phyloP scores from a whole-genome alignment of 2,329 filamentous ascomycete species.

The Aspergillus texensis region DNA sequence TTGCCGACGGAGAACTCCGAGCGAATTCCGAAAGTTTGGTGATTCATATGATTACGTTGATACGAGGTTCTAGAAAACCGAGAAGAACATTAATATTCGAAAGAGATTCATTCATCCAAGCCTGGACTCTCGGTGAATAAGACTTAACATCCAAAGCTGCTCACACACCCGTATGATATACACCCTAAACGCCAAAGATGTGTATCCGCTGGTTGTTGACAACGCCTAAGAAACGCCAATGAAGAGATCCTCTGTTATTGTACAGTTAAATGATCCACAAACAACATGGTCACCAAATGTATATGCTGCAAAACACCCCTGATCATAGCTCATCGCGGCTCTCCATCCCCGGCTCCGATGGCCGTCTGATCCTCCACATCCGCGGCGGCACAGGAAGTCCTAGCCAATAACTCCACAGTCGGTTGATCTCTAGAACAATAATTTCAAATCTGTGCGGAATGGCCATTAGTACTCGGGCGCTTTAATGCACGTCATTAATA shows the following conservation, averaged over 20 bases:
- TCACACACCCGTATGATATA: conserved; percentile 1
- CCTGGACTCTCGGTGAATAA: not conserved
- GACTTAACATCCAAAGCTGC: not conserved
- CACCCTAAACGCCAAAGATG: conserved; percentile 11
- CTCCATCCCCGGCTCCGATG: conserved; percentile 28
- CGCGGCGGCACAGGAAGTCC: conserved; percentile 62
- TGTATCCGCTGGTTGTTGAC: conserved; percentile 1
- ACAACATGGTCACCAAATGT: not conserved
- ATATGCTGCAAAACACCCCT: conserved; percentile 2
- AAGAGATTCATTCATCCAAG: not conserved
- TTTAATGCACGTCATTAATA: not conserved
- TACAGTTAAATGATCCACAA: conserved; percentile 4
- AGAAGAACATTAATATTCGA: not conserved
- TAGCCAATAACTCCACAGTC: conserved; percentile 65
- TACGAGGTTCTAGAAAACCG: not conserved
- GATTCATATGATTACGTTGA: not conserved
- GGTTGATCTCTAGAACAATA: conserved; percentile 54
- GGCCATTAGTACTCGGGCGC: not conserved
- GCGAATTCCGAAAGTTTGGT: not conserved
- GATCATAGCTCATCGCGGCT: conserved; percentile 46
- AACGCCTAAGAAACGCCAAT: conserved; percentile 4
- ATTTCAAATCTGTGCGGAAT: conserved; percentile 51
- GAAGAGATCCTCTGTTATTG: conserved; percentile 5
- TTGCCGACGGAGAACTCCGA: conserved; percentile 14
- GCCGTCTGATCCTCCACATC: conserved; percentile 56